phyloP scores from a whole-genome alignment of 2,329 filamentous ascomycete genomes.

The Colletotrichum camelliae region DNA sequence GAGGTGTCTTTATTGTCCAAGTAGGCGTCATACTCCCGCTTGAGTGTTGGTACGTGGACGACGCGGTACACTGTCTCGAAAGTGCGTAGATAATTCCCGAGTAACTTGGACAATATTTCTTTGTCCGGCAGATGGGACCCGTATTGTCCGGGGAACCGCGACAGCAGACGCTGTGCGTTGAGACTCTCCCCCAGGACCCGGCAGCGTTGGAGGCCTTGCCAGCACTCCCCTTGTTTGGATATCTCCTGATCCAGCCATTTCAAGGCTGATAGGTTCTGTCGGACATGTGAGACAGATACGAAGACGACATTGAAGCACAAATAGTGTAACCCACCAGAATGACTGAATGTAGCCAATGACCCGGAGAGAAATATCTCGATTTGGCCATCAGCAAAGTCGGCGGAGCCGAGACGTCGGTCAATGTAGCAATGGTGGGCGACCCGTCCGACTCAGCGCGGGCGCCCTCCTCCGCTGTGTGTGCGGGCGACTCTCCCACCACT shows the following conservation, averaged over 20 bases:
- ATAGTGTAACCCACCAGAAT: constrained; percentile 21
- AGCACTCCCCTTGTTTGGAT: constrained; percentile 34
- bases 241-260: constrained; percentile 37
- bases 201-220: constrained; percentile 38
- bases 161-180: constrained; percentile 42
- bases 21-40: constrained; percentile 34
- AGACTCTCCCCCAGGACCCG: constrained; percentile 45
- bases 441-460: background rate
- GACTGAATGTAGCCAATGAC: background rate
- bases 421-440: background rate
- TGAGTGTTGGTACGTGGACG: constrained; percentile 45
- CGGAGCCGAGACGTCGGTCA: background rate
- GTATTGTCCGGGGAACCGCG: constrained; percentile 36
- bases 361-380: background rate
- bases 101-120: constrained; percentile 41
- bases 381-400: constrained; percentile 4
- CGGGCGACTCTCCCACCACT: background rate
- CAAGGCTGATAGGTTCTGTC: constrained; percentile 47
- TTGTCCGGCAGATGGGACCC: constrained; percentile 43
- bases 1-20: constrained; percentile 19
- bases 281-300: constrained; percentile 34
- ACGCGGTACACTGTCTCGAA: constrained; percentile 47
- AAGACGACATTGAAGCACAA: background rate
- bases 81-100: constrained; percentile 43
- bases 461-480: background rate